Evolutionary conservation across 2,329 filamentous ascomycete species (phyloP).

Genomic region (Chaetothyriales sp.): DNA sequence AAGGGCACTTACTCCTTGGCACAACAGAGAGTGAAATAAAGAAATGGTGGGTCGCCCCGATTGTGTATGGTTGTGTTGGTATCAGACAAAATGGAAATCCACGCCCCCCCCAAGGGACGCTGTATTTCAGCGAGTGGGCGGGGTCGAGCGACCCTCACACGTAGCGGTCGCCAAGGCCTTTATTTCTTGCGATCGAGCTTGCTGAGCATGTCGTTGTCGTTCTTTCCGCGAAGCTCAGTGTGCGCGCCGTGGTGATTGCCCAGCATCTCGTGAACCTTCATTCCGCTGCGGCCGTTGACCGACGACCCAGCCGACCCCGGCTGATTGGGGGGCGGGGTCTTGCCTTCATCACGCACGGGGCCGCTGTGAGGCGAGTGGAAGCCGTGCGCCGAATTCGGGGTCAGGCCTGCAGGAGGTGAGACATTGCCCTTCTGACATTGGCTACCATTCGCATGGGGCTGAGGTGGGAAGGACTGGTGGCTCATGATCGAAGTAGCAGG

Average conservation of each 20-base stretch:
- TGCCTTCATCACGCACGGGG: slow-evolving; percentile 20
- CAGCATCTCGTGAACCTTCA: slow-evolving; percentile 37
- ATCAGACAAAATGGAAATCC: slow-evolving; percentile 4
- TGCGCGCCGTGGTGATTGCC: slow-evolving; percentile 21
- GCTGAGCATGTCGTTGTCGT: slow-evolving; percentile 38
- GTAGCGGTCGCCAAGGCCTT: not conserved
- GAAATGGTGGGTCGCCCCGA: slow-evolving; percentile 18
- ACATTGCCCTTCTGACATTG: slow-evolving; percentile 15
- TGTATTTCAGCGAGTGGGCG: not conserved
- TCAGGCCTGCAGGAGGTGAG: slow-evolving; percentile 14
- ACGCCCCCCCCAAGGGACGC: not conserved
- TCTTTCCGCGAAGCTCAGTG: slow-evolving; percentile 26
- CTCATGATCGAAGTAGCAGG: slow-evolving; percentile 30
- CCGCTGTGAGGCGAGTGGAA: slow-evolving; percentile 30
- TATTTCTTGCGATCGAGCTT: slow-evolving; percentile 20
- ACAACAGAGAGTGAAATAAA: slow-evolving; percentile 12
- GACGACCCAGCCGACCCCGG: slow-evolving; percentile 21
- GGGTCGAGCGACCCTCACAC: not conserved
- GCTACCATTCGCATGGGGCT: slow-evolving; percentile 25
- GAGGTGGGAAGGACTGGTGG: slow-evolving; percentile 29
- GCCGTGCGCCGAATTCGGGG: slow-evolving; percentile 31
- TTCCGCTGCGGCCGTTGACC: slow-evolving; percentile 26
- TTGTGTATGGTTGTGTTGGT: slow-evolving; percentile 9
- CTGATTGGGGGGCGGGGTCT: slow-evolving; percentile 29
- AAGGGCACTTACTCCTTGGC: slow-evolving; percentile 8